Conservation (phyloP, 768 basidiomycete genomes). For the Naganishia randhawae region DNA sequence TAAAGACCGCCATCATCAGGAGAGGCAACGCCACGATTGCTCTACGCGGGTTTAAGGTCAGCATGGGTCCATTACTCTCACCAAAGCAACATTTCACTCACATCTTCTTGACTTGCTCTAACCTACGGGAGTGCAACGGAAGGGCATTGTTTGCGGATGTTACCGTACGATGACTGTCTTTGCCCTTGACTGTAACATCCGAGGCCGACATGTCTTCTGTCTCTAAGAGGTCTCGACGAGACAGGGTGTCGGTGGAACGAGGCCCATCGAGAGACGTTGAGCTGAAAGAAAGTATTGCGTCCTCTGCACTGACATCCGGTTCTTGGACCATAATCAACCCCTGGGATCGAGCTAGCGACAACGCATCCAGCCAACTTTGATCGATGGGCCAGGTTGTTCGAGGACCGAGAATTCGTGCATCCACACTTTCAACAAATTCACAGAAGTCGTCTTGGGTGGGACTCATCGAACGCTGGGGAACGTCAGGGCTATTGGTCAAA, state of each 20-base stretch:
- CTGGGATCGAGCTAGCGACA: constrained; percentile 4
- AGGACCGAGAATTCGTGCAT: not conserved
- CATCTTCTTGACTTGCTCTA: not conserved
- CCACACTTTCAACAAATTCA: not conserved
- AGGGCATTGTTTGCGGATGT: not conserved
- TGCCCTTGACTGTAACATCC: not conserved
- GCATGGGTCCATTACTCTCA: not conserved
- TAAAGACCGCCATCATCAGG: not conserved
- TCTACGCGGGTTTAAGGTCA: not conserved
- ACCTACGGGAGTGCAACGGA: not conserved
- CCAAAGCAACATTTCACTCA: not conserved
- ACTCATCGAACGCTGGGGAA: too few species aligned
- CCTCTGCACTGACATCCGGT: not conserved
- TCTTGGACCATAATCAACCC: constrained; percentile 3
- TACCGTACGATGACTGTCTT: not conserved
- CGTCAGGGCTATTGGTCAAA: too few species aligned
- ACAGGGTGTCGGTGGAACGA: not conserved
- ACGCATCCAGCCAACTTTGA: constrained; percentile 6
- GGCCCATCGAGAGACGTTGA: not conserved
- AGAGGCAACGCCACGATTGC: not conserved
- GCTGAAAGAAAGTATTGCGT: not conserved
- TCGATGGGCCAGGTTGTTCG: not conserved
- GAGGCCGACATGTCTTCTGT: not conserved
- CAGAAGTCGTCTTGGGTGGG: not conserved
- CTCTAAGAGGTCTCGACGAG: not conserved